These are phyloP conservation scores for Zymoseptoria ardabiliae DNA, from an alignment of 2,329 filamentous ascomycete species.

Conservation along the genomic window DNA sequence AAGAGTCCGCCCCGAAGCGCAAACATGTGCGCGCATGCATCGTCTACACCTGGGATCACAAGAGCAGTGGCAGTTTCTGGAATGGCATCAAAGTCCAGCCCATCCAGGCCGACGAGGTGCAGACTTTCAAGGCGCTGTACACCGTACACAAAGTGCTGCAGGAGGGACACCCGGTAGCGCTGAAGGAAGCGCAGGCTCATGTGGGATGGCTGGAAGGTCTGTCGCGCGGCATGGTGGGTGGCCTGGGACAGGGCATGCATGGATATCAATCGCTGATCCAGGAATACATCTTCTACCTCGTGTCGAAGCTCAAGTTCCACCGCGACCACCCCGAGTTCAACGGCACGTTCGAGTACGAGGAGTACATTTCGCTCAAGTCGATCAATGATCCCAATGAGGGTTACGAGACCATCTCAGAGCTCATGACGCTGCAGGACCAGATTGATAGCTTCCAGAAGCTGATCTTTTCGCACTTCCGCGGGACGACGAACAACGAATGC, in stretches of 20 bases:
- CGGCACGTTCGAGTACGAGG: slow-evolving; percentile 97
- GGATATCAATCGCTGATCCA: slow-evolving; percentile 85
- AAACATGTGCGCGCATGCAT: slow-evolving; percentile 98
- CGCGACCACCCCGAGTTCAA: slow-evolving; percentile 97
- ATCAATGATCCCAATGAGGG: slow-evolving; percentile 99
- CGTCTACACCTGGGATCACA: slow-evolving; percentile 99
- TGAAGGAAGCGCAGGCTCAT: slow-evolving; percentile 85
- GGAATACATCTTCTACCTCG: slow-evolving; percentile 93
- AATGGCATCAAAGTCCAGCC: slow-evolving; percentile 98
- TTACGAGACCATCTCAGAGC: slow-evolving; percentile 88
- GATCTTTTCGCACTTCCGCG: slow-evolving; percentile 93
- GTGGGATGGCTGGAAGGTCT: slow-evolving; percentile 88
- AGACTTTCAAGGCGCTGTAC: slow-evolving; percentile 97
- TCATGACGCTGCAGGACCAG: slow-evolving; percentile 95
- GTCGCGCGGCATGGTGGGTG: slow-evolving; percentile 70
- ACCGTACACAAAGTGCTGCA: slow-evolving; percentile 96
- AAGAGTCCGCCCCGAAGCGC: slow-evolving; percentile 63
- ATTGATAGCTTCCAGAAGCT: slow-evolving; percentile 98
- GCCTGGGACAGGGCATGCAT: slow-evolving; percentile 60
- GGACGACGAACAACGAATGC: slow-evolving; percentile 90
- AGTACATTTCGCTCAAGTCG: slow-evolving; percentile 94
- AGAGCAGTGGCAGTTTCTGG: slow-evolving; percentile 92
- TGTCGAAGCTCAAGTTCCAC: slow-evolving; percentile 94
- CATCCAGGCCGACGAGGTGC: slow-evolving; percentile 95
- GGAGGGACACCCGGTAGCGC: slow-evolving; percentile 81